These are phyloP conservation scores for Aechmea fasciata DNA, from an alignment of 176 grass and related monocot genomes.

Conservation along the genomic window DNA sequence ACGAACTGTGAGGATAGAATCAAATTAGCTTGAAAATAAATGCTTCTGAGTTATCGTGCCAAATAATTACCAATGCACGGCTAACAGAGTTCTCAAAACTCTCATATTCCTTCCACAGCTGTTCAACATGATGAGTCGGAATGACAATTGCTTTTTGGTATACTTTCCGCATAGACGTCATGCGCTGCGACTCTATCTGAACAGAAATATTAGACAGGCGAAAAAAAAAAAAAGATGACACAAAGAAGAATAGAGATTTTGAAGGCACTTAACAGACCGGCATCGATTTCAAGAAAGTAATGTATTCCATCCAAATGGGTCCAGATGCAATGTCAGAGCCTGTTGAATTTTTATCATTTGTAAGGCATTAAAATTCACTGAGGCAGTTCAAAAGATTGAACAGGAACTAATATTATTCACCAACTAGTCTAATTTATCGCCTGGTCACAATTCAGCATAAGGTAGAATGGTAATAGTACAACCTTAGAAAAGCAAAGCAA, in stretches of 20 bases:
- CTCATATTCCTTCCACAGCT: slow-evolving; percentile 94
- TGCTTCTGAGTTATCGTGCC: not conserved
- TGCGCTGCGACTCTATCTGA: slow-evolving; percentile 81
- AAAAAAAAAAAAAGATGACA: not conserved
- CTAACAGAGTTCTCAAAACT: slow-evolving; percentile 95
- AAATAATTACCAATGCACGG: slow-evolving; percentile 60
- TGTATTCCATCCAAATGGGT: slow-evolving; percentile 95
- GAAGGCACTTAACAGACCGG: slow-evolving; percentile 41
- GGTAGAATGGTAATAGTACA: not conserved
- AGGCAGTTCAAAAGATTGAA: not conserved
- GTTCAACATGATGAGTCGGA: slow-evolving; percentile 84
- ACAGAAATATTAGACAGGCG: slow-evolving; percentile 9
- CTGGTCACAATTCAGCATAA: not conserved
- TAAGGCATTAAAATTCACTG: slow-evolving; percentile 4
- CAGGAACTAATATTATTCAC: too few relatives aligned
- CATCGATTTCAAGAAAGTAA: slow-evolving; percentile 86
- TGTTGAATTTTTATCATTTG: slow-evolving; percentile 20
- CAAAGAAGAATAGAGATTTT: slow-evolving; percentile 12
- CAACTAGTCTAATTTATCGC: not conserved
- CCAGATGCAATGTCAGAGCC: slow-evolving; percentile 87
- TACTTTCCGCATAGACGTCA: slow-evolving; percentile 78
- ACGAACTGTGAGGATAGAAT: not conserved
- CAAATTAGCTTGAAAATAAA: not conserved
- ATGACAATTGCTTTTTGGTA: slow-evolving; percentile 96
- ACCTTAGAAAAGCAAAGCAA: not conserved